Percentiles rank a stretch among this genome's conserved stretches.
phyloP scores from a whole-genome alignment of 2,329 filamentous ascomycete species.

The Bipolaris oryzae region DNA sequence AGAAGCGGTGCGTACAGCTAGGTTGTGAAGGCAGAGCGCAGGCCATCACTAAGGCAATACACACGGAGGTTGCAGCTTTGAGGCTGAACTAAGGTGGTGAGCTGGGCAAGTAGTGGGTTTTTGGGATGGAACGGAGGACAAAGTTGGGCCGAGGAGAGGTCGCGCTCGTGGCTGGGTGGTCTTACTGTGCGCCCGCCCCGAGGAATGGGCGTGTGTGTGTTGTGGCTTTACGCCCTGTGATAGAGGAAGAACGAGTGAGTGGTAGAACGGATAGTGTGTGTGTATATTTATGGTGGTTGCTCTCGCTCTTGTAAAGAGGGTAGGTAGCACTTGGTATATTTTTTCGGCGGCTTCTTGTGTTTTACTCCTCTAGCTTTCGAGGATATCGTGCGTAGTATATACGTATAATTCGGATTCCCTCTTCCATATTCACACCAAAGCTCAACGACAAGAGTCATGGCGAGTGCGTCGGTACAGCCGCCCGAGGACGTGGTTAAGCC shows the following conservation, averaged over 20 bases:
- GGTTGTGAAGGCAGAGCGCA: no score
- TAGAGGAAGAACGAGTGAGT: not conserved
- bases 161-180: no score
- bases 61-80: no score
- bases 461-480: conserved; percentile 18
- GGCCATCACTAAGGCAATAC: no score
- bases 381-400: not conserved
- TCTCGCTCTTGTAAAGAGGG: not conserved
- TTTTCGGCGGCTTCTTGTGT: not conserved
- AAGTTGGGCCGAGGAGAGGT: no score
- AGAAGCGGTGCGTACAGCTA: no score
- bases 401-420: not conserved
- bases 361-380: not conserved
- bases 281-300: not conserved
- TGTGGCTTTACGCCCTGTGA: no score
- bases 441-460: conserved; percentile 7
- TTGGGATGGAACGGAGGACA: no score
- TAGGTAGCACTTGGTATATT: not conserved
- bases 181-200: no score
- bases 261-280: not conserved
- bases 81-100: no score
- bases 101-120: no score
- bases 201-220: no score
- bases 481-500: conserved; percentile 17
- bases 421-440: not conserved